phyloP scores from a whole-genome alignment of 306 rosid genomes.

The Glycyrrhiza uralensis region DNA sequence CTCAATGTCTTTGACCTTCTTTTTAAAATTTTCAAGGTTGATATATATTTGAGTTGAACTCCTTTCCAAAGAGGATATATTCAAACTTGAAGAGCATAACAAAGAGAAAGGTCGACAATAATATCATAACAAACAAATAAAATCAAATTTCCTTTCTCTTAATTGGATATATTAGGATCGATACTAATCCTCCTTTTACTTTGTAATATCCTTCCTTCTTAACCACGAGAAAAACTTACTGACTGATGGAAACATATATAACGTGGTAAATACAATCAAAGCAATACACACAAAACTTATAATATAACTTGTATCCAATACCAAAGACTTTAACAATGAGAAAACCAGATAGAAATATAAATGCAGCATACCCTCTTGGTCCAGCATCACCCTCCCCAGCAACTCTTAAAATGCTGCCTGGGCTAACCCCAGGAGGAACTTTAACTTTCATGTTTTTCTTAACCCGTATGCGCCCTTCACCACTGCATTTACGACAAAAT shows the following conservation, averaged over 20 bases:
- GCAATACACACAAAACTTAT: background rate
- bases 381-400: conserved; percentile 94
- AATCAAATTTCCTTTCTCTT: background rate
- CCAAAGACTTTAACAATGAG: conserved; percentile 14
- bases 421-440: conserved; percentile 89
- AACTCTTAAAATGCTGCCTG: conserved; percentile 94
- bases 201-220: background rate
- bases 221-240: background rate
- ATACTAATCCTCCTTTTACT: conserved; percentile 20
- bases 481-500: conserved; percentile 83
- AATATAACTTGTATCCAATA: conserved; percentile 10
- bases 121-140: background rate
- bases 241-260: background rate
- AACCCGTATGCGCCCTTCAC: conserved; percentile 76
- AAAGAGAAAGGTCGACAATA: conserved; percentile 2
- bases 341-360: conserved; percentile 13
- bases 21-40: background rate
- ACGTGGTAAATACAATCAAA: conserved; percentile 19
- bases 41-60: background rate
- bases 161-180: background rate
- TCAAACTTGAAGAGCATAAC: conserved; percentile 15
- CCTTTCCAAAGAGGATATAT: background rate
- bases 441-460: conserved; percentile 87
- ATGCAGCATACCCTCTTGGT: conserved; percentile 76
- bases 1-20: conserved; percentile 8